phyloP scores from a whole-genome alignment of 1,139 yeast genomes.

The Saccharomyces pastorianus region DNA sequence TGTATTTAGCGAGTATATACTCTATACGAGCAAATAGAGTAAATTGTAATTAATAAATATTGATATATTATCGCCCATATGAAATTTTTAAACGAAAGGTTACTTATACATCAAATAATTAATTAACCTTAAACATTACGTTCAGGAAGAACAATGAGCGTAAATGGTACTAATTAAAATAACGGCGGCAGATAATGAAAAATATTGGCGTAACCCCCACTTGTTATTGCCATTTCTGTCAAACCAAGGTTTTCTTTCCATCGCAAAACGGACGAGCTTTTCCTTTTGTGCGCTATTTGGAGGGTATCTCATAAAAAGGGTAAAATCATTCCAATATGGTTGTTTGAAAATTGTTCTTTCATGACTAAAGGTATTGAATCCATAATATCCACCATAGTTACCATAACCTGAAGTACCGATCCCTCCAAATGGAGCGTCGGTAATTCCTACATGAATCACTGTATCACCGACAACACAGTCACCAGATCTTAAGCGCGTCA shows the following conservation, averaged over 20 bases:
- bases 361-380: constrained; percentile 70
- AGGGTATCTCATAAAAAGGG: constrained; percentile 58
- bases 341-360: constrained; percentile 62
- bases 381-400: constrained; percentile 69
- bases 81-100: background rate
- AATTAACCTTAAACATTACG: background rate
- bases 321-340: constrained; percentile 56
- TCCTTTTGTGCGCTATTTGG: constrained; percentile 45
- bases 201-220: constrained; percentile 1
- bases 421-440: constrained; percentile 88
- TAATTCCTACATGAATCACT: constrained; percentile 60
- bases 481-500: constrained; percentile 61
- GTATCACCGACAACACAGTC: constrained; percentile 66
- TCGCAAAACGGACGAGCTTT: constrained; percentile 14
- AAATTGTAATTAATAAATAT: background rate
- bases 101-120: background rate
- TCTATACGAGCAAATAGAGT: background rate
- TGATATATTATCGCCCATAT: background rate
- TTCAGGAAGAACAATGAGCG: background rate
- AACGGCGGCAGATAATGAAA: constrained; percentile 45
- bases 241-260: constrained; percentile 22
- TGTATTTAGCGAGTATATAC: background rate
- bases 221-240: constrained; percentile 17
- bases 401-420: constrained; percentile 77
- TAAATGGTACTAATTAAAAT: background rate